Evolutionary conservation across 768 basidiomycete genomes (phyloP), one percentile per base, ranked within the genome.

Genomic region (Boletus vinaceobasis): DNA sequence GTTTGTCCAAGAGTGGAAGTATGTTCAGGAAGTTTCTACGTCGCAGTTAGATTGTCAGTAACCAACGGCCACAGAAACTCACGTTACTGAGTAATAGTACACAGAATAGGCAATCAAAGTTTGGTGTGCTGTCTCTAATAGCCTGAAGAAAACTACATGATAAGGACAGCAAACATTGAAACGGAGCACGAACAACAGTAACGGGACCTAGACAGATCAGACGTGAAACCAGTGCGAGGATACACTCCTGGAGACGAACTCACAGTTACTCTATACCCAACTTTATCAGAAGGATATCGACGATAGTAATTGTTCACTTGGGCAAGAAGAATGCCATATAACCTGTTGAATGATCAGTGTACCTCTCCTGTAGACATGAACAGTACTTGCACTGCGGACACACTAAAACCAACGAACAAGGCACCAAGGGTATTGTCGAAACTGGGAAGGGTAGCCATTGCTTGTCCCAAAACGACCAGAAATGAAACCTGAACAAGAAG

Each of bases 371-470:
- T 27, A 32, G 19, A 43, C 9, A 38, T 26, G 31, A 19, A 3
- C 1, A 21, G 15, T 35, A 57, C 74, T 59, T 44, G 64, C 75
- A 66, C 45, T 38, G 67, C 61, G n/a, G 86, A 79, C 38, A 75
- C 67, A 1, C 78, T 75, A 56, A 84, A 84, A 32, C 86, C 86
- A 43, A 85, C 63, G 57, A 85, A 78, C 42, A 80, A 68, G 17
- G 85, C 84, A 35, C 86, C 86, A 15, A 87, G 75, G 1, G 85
- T 86, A 60, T 73, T 76, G 64, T 74, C 66, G 49, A 79, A 60
- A 38, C 42, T 65, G n/a, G 14, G 43, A 46, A 45, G 10, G 27
- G 36, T 1, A n/a, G 11, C 7, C 70, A 71, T 70, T 29, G 52
- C 37, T 52, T 45, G 43, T 23, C 15, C 53, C 35, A 43, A 39